phyloP scores from a whole-genome alignment of 805 yeast species.

The Lachancea sp. region DNA sequence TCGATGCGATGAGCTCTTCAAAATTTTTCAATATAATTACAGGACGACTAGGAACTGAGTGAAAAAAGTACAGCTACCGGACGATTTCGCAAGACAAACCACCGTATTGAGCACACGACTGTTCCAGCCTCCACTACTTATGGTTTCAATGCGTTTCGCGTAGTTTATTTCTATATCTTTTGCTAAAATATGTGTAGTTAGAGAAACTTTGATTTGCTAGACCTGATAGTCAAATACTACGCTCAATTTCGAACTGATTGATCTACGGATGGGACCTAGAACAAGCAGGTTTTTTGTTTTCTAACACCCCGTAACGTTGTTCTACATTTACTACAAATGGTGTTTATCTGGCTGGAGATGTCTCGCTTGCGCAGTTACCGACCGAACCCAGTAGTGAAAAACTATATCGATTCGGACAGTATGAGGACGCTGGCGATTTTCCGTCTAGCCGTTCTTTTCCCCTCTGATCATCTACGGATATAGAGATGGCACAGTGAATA shows the following conservation, averaged over 20 bases:
- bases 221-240: too few species aligned
- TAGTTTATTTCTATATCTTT: too few species aligned
- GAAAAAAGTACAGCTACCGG: neutral
- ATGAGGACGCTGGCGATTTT: constrained; percentile 34
- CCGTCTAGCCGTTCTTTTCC: constrained; percentile 35
- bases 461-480: constrained; percentile 34
- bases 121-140: too few species aligned
- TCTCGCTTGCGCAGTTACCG: constrained; percentile 33
- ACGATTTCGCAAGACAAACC: too few species aligned
- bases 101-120: too few species aligned
- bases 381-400: constrained; percentile 19
- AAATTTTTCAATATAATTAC: constrained; percentile 5
- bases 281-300: neutral
- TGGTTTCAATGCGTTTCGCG: too few species aligned
- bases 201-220: too few species aligned
- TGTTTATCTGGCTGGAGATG: constrained; percentile 7
- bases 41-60: neutral
- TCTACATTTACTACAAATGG: neutral
- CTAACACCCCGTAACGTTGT: neutral
- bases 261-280: too few species aligned
- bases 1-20: constrained; percentile 8
- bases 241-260: too few species aligned
- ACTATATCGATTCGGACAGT: constrained; percentile 26
- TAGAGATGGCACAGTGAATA: constrained; percentile 35
- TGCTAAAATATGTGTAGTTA: too few species aligned